Conservation (phyloP, 2,329 filamentous ascomycete genomes). For the Ascochyta viciae-villosae region DNA sequence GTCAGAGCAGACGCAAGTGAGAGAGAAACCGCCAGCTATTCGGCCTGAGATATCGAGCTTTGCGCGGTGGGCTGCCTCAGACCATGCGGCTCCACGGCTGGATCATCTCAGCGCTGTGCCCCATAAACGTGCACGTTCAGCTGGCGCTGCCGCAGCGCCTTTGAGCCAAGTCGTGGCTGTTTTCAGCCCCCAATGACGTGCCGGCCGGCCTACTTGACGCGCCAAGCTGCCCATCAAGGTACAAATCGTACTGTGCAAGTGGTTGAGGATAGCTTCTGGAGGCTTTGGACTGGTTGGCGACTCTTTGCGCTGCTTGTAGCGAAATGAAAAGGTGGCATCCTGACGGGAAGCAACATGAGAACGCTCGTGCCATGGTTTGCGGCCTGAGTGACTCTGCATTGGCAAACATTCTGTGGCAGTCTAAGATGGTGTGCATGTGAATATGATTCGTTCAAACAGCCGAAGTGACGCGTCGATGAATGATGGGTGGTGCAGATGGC, state of each 20-base stretch:
- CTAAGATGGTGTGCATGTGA: not conserved
- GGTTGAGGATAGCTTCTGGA: not conserved
- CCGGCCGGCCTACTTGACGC: not conserved
- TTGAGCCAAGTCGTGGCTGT: constrained; percentile 6
- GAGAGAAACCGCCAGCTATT: not conserved
- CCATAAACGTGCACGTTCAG: constrained; percentile 10
- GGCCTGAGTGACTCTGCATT: not conserved
- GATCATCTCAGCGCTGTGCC: constrained; percentile 11
- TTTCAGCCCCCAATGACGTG: constrained; percentile 5
- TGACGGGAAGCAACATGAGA: not conserved
- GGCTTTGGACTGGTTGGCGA: not conserved
- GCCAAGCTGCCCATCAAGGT: not conserved
- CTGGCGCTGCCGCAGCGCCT: constrained; percentile 8
- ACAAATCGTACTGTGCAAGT: not conserved
- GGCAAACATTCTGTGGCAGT: not conserved
- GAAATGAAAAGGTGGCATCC: not conserved
- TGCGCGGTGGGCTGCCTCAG: constrained; percentile 3
- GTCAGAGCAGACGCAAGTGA: not conserved
- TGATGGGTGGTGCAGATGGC: not conserved
- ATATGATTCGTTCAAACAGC: not conserved
- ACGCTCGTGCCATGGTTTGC: constrained; percentile 1
- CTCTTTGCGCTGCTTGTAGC: not conserved
- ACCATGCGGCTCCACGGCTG: constrained; percentile 6
- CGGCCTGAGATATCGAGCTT: not conserved
- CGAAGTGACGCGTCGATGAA: constrained; percentile 2